Evolutionary conservation across 305 asterid species (phyloP), one percentile per base, ranked within the genome.

Genomic region (Fraxinus sp.): DNA sequence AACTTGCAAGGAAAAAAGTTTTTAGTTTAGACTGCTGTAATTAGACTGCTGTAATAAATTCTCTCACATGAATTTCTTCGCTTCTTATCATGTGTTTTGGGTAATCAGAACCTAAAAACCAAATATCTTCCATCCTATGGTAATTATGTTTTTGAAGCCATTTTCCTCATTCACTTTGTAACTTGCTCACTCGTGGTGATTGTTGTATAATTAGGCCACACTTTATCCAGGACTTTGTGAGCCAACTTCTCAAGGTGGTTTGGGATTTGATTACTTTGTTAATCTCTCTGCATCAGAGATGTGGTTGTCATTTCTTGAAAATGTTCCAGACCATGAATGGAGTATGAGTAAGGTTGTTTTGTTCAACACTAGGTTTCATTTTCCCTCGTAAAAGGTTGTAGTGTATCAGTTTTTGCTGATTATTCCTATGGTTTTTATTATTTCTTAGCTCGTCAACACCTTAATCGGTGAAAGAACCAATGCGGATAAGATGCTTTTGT

Each of bases 181-280:
- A 74, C 33, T 80, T 76, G 11, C 79, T 78, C 77, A 78, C 18
- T 20, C 77, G 62, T 71, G 64, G 10, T 81, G 26, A 84, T 79
- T 68, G 37, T 77, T 83, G 77, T 62, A 82, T 32, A 32, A 32
- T 82, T 84, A 95, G 99, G 94, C 85, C 83, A 93, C 99, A 26
- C 93, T 91, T 68, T 95, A 93, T 90, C 99, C 99, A 8, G 99
- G 99, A 87, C 93, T 95, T 14, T 92, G 97, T 36, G 97, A 94
- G 87, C 92, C 97, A 76, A 88, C 91, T 85, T 89, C 97, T 76
- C 98, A 93, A 89, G 99, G 98, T 86, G 97, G 99, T 88, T 79
- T 95, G 88, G 99, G 99, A 84, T 95, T 93, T 89, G 98, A 94
- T 90, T 95, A 86, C 86, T 92, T 88, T 84, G 98, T 91, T 80